Base-by-base conservation (phyloP, 1,139 yeast genomes). In the Sugiyamaella pinicola region DNA sequence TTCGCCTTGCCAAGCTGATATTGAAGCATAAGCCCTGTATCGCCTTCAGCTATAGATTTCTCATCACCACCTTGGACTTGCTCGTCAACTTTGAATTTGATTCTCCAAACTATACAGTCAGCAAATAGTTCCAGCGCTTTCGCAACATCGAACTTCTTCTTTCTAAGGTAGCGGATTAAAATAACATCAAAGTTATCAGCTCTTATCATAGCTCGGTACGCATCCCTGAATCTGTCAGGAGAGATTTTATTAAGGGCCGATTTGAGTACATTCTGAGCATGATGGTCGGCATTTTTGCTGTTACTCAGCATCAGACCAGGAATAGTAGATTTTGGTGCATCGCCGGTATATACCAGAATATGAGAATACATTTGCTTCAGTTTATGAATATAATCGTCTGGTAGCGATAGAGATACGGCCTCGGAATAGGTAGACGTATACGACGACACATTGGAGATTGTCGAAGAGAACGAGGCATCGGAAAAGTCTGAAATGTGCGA, bases 61-160 rank as follows among this genome's bases (percentile, higher is more conserved):
- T 70, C 69, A 67, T 88, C 96, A 53, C 95, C 93, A 4, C 76
- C 78, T 46, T 68, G 65, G 12, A 85, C 59, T 53, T 85, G 65
- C 15, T 75, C 68, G 61, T 86, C 88, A 38, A 84, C 84, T 6
- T 79, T 75, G 53, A 75, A 74, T 51, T 78, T 82, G 10, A 70
- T 55, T 64, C 95, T 80, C 95, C 96, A 89, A 57, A 79, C 75
- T 61, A 87, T 68, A 21, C 90, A 81, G 44, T 77, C 72, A 4
- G 84, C 79, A 52, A 84, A 65, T 93, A 87, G 85, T 10, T 75
- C 74, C 68, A 81, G 80, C 33, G 98, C 87, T 68, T 84, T 81
- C 55, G 75, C 79, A 40, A 91, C 76, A 64, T 90, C 96, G 68
- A 91, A 93, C 77, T 90, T 90, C 72, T 98, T 84, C 15, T 99